These are phyloP conservation scores for Violaceomyces palustris DNA, from an alignment of 1,284 basidiomycete species.

Conservation along the genomic window DNA sequence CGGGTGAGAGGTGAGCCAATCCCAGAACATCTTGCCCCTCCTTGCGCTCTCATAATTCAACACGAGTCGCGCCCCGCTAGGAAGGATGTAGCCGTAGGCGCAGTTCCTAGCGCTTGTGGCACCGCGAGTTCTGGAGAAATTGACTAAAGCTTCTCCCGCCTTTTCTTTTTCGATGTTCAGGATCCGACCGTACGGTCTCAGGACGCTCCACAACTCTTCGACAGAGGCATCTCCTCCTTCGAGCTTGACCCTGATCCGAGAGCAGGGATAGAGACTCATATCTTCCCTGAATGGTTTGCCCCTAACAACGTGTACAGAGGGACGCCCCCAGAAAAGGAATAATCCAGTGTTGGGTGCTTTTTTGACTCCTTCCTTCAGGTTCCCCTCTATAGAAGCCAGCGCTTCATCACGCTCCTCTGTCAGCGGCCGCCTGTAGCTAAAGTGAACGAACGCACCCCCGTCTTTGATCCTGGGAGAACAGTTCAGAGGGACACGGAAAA, in stretches of 20 bases:
- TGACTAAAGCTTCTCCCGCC: constrained; percentile 27
- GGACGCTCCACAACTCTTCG: constrained; percentile 44
- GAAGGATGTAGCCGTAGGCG: constrained; percentile 66
- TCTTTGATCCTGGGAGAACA: constrained; percentile 29
- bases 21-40: constrained; percentile 70
- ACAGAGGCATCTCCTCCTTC: constrained; percentile 30
- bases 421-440: constrained; percentile 21
- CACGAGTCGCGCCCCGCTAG: constrained; percentile 61
- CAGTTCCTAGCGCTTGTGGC: constrained; percentile 80
- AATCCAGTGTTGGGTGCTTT: too few species aligned
- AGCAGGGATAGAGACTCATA: constrained; percentile 40
- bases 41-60: constrained; percentile 69
- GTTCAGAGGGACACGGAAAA: background rate
- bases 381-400: constrained; percentile 32
- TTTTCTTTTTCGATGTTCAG: constrained; percentile 59
- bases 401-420: constrained; percentile 21
- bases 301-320: constrained; percentile 40
- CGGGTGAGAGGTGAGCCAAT: constrained; percentile 81
- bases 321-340: constrained; percentile 18
- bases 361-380: constrained; percentile 26
- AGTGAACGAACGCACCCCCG: constrained; percentile 32
- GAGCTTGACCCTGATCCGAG: constrained; percentile 33
- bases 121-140: constrained; percentile 57
- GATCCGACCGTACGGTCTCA: constrained; percentile 77
- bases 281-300: constrained; percentile 46